These are phyloP conservation scores for Theileria luwenshuni DNA, from an alignment of 169 alveolate genomes.

Conservation along the genomic window DNA sequence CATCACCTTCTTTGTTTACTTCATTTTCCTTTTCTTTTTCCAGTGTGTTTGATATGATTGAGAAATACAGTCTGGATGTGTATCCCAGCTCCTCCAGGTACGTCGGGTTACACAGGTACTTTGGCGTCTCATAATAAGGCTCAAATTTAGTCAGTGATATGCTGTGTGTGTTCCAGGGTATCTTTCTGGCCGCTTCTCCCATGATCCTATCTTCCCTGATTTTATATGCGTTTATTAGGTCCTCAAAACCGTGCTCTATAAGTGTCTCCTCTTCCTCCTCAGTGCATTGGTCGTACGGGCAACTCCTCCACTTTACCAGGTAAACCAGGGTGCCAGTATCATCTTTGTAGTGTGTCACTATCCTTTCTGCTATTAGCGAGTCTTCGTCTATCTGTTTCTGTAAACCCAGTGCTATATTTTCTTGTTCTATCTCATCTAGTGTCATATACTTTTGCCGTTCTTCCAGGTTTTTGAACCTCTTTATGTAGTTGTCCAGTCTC, in stretches of 20 bases:
- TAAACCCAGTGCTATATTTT: slow-evolving; percentile 81
- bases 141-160: slow-evolving; percentile 84
- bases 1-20: not conserved
- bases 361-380: slow-evolving; percentile 86
- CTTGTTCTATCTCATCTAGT: slow-evolving; percentile 89
- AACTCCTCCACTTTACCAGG: slow-evolving; percentile 88
- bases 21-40: slow-evolving; percentile 9
- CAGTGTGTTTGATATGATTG: slow-evolving; percentile 8
- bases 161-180: slow-evolving; percentile 82
- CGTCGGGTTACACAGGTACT: slow-evolving; percentile 69
- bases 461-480: slow-evolving; percentile 74
- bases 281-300: slow-evolving; percentile 90
- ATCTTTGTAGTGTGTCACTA: slow-evolving; percentile 76
- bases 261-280: slow-evolving; percentile 84
- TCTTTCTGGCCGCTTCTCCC: slow-evolving; percentile 72
- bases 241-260: slow-evolving; percentile 79
- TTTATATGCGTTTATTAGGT: slow-evolving; percentile 75
- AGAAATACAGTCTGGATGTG: slow-evolving; percentile 13
- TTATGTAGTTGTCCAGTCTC: slow-evolving; percentile 84
- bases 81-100: slow-evolving; percentile 31
- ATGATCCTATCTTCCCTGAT: slow-evolving; percentile 80
- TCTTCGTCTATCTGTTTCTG: slow-evolving; percentile 89
- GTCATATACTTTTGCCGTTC: slow-evolving; percentile 82
- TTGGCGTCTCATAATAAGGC: slow-evolving; percentile 87
- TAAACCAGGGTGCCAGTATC: slow-evolving; percentile 59